phyloP scores from a whole-genome alignment of 1,284 basidiomycete genomes.

The Trametes sp. region DNA sequence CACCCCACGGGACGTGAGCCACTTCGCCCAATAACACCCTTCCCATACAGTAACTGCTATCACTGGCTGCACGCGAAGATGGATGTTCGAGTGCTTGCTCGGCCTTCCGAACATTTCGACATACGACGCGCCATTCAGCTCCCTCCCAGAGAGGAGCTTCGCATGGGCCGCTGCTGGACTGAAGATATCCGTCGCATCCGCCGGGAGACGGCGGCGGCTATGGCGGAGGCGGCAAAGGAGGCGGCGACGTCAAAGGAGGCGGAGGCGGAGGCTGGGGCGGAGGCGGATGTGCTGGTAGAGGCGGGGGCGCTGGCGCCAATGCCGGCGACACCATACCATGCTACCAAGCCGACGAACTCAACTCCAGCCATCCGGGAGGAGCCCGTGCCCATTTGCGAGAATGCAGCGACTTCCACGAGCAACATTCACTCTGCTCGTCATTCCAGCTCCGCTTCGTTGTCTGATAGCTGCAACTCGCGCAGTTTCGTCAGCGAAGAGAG shows the following conservation, averaged over 20 bases:
- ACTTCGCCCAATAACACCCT: neutral
- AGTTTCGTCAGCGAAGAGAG: neutral
- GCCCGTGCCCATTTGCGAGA: neutral
- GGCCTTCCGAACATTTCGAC: neutral
- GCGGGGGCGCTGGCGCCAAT: too few relatives aligned
- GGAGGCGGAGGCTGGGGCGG: too few relatives aligned
- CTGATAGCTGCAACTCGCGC: neutral
- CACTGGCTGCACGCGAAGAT: neutral
- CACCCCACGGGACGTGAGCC: slow-evolving; percentile 9
- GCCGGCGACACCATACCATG: too few relatives aligned
- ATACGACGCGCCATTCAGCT: neutral
- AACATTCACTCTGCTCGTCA: neutral
- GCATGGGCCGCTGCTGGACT: neutral
- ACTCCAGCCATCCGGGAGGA: too few relatives aligned
- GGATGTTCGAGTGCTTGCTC: neutral
- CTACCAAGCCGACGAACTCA: too few relatives aligned
- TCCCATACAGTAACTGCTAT: slow-evolving; percentile 11
- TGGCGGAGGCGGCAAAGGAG: too few relatives aligned
- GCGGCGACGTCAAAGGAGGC: too few relatives aligned
- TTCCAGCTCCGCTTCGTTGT: neutral
- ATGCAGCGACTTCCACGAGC: neutral
- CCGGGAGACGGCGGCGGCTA: too few relatives aligned
- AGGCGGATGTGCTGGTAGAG: too few relatives aligned
- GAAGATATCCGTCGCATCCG: too few relatives aligned
- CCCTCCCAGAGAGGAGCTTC: neutral